phyloP scores from a whole-genome alignment of 305 asterid species.

The Solanum aculeatissimum region DNA sequence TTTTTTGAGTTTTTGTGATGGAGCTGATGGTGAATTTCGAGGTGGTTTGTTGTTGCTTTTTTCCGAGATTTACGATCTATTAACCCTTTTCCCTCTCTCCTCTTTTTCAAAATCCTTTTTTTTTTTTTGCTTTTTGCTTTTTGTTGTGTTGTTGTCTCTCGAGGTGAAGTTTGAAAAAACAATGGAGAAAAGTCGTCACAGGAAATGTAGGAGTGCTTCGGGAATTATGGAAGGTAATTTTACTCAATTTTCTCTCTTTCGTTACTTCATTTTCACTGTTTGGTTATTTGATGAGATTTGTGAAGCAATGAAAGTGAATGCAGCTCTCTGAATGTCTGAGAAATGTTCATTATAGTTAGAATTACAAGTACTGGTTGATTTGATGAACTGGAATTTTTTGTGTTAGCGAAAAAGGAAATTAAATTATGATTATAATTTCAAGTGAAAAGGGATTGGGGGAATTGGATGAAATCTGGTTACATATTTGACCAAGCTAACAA shows the following conservation, averaged over 20 bases:
- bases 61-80: conserved; percentile 50
- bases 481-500: neutral
- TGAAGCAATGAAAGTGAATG: neutral
- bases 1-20: neutral
- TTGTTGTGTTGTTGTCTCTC: conserved; percentile 8
- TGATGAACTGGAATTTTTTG: neutral
- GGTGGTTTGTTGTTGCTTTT: conserved; percentile 29
- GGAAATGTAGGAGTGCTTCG: conserved; percentile 67
- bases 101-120: conserved; percentile 8
- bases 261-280: neutral
- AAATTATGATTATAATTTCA: neutral
- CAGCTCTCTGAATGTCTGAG: neutral
- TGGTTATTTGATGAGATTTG: neutral
- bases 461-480: neutral
- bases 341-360: neutral
- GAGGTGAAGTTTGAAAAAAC: conserved; percentile 17
- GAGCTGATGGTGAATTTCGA: conserved; percentile 33
- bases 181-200: conserved; percentile 76
- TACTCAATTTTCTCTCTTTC: neutral
- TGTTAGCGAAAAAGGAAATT: neutral
- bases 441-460: neutral
- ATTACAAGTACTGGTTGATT: neutral
- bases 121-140: conserved; percentile 1
- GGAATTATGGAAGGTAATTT: conserved; percentile 48
- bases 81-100: neutral